These are phyloP conservation scores for Zygoascus biomembranicola DNA, from an alignment of 805 yeast species.

Conservation along the genomic window DNA sequence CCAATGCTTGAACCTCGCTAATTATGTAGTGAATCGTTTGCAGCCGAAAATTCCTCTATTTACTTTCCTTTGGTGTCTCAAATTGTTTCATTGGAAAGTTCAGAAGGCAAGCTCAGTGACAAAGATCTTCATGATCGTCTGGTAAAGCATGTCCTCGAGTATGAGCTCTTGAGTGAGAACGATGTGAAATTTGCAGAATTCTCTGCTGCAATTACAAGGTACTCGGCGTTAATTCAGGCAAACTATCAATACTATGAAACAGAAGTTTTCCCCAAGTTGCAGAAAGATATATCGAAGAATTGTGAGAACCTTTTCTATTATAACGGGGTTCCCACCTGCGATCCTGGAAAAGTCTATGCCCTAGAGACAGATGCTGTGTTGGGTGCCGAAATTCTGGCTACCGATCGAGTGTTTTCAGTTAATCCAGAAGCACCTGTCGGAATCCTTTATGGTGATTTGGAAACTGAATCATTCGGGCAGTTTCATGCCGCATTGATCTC, in stretches of 20 bases:
- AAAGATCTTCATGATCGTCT: slow-evolving; percentile 14
- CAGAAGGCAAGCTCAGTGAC: slow-evolving; percentile 11
- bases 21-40: slow-evolving; percentile 25
- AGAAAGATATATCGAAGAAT: slow-evolving; percentile 29
- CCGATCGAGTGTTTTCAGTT: slow-evolving; percentile 61
- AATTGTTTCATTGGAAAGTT: slow-evolving; percentile 10
- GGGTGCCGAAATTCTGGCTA: slow-evolving; percentile 29
- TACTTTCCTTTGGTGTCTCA: slow-evolving; percentile 28
- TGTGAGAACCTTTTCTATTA: slow-evolving; percentile 42
- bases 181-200: slow-evolving; percentile 30
- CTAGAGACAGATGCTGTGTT: slow-evolving; percentile 46
- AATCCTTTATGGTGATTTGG: slow-evolving; percentile 59
- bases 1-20: background rate
- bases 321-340: slow-evolving; percentile 51
- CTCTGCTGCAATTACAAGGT: slow-evolving; percentile 38
- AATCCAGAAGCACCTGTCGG: slow-evolving; percentile 42
- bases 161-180: slow-evolving; percentile 12
- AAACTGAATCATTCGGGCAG: slow-evolving; percentile 39
- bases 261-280: slow-evolving; percentile 26
- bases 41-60: slow-evolving; percentile 24
- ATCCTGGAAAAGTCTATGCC: slow-evolving; percentile 70
- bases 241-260: slow-evolving; percentile 47
- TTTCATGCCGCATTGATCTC: slow-evolving; percentile 53
- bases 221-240: slow-evolving; percentile 57
- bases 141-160: slow-evolving; percentile 13